phyloP scores from a whole-genome alignment of 177 flowering plant species.

The Vitis hybrid region DNA sequence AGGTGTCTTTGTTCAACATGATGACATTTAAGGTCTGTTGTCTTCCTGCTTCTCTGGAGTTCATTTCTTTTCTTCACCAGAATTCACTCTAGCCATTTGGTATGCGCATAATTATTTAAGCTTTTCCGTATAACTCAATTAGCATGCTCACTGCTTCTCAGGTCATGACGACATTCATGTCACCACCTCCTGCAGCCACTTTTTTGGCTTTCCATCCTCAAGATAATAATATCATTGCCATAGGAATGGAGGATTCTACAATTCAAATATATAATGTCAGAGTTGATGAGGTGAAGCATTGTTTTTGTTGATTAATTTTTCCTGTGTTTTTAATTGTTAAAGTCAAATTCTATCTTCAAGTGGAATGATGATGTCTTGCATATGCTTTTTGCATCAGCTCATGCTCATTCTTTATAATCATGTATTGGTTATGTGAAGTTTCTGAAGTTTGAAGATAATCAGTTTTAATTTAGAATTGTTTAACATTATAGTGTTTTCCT shows the following conservation, averaged over 20 bases:
- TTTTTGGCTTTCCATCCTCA: constrained; percentile 72
- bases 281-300: constrained; percentile 57
- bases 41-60: not conserved
- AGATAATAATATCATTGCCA: constrained; percentile 68
- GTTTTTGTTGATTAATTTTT: not conserved
- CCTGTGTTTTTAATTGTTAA: too few species aligned
- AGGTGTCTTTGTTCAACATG: constrained; percentile 62
- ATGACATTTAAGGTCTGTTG: constrained; percentile 57
- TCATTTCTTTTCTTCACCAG: constrained; percentile 13
- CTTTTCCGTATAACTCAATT: not conserved
- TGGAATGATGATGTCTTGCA: not conserved
- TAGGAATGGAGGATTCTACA: constrained; percentile 73
- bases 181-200: constrained; percentile 72
- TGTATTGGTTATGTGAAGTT: not conserved
- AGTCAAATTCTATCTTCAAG: not conserved
- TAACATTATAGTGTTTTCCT: not conserved
- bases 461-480: too few species aligned
- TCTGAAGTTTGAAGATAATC: too few species aligned
- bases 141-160: constrained; percentile 16
- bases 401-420: not conserved
- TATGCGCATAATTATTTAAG: too few species aligned
- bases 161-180: constrained; percentile 77
- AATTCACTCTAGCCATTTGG: too few species aligned
- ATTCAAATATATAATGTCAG: constrained; percentile 70
- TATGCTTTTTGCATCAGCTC: not conserved